Percentiles rank a stretch among this genome's conserved stretches.
Evolutionary conservation across 352 stramenopile species (phyloP).

Genomic region (Phytophthora idaei): DNA sequence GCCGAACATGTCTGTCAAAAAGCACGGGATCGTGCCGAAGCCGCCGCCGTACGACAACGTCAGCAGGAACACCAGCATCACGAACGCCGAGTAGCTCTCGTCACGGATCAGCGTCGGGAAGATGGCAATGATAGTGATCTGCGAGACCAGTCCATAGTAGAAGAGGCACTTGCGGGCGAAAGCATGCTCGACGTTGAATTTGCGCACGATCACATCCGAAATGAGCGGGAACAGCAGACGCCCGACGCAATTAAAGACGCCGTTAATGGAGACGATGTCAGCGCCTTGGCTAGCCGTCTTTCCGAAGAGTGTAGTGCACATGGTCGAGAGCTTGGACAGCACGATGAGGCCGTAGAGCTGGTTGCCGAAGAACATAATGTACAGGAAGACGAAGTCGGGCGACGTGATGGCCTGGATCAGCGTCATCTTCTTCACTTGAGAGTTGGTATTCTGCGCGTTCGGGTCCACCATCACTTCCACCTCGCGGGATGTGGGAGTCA

Average conservation of each 20-base stretch:
- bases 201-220: conserved; percentile 56
- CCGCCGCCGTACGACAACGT: conserved; percentile 74
- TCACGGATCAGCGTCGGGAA: conserved; percentile 63
- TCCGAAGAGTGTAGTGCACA: conserved; percentile 64
- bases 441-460: conserved; percentile 35
- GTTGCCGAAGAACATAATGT: conserved; percentile 74
- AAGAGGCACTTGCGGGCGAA: conserved; percentile 66
- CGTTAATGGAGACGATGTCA: conserved; percentile 70
- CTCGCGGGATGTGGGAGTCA: conserved; percentile 38
- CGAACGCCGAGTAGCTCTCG: conserved; percentile 62
- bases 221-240: conserved; percentile 52
- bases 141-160: conserved; percentile 52
- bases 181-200: conserved; percentile 53
- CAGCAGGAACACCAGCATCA: conserved; percentile 66
- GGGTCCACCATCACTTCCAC: conserved; percentile 38
- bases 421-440: conserved; percentile 52
- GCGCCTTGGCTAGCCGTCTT: conserved; percentile 41
- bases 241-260: conserved; percentile 68
- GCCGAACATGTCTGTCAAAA: conserved; percentile 87
- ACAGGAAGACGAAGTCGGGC: conserved; percentile 69
- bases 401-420: conserved; percentile 62
- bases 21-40: conserved; percentile 78
- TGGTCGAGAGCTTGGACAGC: conserved; percentile 67
- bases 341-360: conserved; percentile 70
- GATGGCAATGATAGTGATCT: conserved; percentile 65